Evolutionary conservation across 2,329 filamentous ascomycete genomes (phyloP).

Genomic region (Xylariaceae sp.): DNA sequence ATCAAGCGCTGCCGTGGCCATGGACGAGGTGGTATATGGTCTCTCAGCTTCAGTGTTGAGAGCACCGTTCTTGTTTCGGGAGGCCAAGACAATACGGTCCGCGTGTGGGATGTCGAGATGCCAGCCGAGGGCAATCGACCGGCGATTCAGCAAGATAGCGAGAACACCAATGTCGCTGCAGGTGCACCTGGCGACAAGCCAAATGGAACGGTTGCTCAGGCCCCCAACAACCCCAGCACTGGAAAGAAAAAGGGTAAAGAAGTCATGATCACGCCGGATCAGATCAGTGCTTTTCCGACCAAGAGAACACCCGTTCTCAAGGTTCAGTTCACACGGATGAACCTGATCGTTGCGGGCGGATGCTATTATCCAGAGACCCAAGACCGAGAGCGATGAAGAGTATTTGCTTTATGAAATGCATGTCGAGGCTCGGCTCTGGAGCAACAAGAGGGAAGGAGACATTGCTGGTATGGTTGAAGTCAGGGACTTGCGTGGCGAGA

Average conservation of each 20-base stretch:
- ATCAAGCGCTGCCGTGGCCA: conserved; percentile 94
- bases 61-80: conserved; percentile 85
- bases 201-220: conserved; percentile 28
- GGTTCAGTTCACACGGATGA: conserved; percentile 92
- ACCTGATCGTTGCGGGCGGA: conserved; percentile 81
- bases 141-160: conserved; percentile 36
- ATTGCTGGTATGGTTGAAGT: too few species aligned
- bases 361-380: conserved; percentile 52
- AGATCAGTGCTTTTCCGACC: conserved; percentile 89
- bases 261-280: conserved; percentile 82
- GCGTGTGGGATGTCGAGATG: conserved; percentile 85
- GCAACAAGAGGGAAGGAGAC: too few species aligned
- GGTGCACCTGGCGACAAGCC: conserved; percentile 37
- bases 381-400: conserved; percentile 26
- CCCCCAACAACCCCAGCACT: conserved; percentile 30
- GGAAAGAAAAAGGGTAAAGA: conserved; percentile 81
- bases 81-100: conserved; percentile 86
- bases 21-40: conserved; percentile 89
- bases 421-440: too few species aligned
- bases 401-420: background rate
- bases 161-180: conserved; percentile 39
- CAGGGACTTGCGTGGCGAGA: too few species aligned
- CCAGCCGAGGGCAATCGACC: conserved; percentile 53
- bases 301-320: conserved; percentile 96
- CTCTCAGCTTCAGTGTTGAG: conserved; percentile 87